These are phyloP conservation scores for Neurospora cerealis DNA, from an alignment of 495 filamentous ascomycete species.

Conservation along the genomic window DNA sequence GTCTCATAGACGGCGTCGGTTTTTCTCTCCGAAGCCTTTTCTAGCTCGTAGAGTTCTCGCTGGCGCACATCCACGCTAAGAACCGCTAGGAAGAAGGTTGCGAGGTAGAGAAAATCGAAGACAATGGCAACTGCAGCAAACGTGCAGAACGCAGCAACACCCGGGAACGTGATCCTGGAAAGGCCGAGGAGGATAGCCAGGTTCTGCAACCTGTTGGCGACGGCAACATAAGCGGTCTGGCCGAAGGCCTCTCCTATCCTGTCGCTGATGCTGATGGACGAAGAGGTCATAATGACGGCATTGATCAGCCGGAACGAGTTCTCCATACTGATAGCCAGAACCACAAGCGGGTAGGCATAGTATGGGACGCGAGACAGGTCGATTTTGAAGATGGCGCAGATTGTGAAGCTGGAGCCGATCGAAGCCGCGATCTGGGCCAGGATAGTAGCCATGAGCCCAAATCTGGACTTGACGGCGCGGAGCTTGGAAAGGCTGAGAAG, in stretches of 20 bases:
- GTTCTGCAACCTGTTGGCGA: slow-evolving; percentile 50
- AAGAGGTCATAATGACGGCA: slow-evolving; percentile 53
- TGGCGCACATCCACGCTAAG: slow-evolving; percentile 64
- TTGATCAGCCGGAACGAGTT: slow-evolving; percentile 68
- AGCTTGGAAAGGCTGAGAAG: slow-evolving; percentile 47
- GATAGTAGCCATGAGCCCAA: slow-evolving; percentile 57
- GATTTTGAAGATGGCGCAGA: slow-evolving; percentile 51
- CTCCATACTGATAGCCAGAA: slow-evolving; percentile 59
- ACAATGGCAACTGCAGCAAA: slow-evolving; percentile 59
- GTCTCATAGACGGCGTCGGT: slow-evolving; percentile 21
- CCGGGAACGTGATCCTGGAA: slow-evolving; percentile 47
- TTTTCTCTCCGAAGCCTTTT: slow-evolving; percentile 31
- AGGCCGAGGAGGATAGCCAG: slow-evolving; percentile 46
- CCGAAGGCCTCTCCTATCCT: slow-evolving; percentile 60
- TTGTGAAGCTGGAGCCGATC: slow-evolving; percentile 53
- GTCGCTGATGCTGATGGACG: slow-evolving; percentile 45
- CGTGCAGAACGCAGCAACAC: slow-evolving; percentile 56
- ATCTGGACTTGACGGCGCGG: slow-evolving; percentile 55
- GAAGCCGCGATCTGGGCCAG: slow-evolving; percentile 56
- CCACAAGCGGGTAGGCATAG: slow-evolving; percentile 58
- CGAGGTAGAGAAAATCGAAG: slow-evolving; percentile 59
- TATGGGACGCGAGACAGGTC: slow-evolving; percentile 51
- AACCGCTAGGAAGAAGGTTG: slow-evolving; percentile 64
- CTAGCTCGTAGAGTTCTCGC: slow-evolving; percentile 49
- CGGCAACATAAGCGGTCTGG: slow-evolving; percentile 54